Percentiles rank a stretch among this genome's conserved stretches.
Conservation (phyloP, 2,329 filamentous ascomycete species). For the Fusarium nodosum region DNA sequence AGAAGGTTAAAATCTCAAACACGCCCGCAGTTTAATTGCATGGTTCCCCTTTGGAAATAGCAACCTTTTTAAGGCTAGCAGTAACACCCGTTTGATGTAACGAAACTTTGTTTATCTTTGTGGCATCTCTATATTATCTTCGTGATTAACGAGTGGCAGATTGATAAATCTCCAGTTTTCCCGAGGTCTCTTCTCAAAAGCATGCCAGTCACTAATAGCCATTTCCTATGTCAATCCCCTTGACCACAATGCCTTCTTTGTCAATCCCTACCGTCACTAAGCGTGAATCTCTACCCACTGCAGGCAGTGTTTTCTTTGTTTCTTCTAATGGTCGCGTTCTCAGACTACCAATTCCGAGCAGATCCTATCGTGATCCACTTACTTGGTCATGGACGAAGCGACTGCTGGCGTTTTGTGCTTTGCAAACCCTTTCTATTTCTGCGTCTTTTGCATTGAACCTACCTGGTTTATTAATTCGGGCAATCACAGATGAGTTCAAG, state of each 20-base stretch:
- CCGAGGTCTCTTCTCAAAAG: background rate
- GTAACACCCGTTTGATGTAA: background rate
- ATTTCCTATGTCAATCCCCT: background rate
- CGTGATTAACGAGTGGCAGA: background rate
- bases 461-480: constrained; percentile 12
- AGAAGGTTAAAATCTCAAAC: background rate
- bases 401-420: constrained; percentile 19
- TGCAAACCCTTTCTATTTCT: constrained; percentile 24
- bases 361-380: constrained; percentile 35
- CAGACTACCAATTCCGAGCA: constrained; percentile 38
- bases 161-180: constrained; percentile 16
- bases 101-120: constrained; percentile 8
- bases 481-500: constrained; percentile 17
- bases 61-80: constrained; percentile 6
- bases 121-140: background rate
- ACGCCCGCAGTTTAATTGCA: constrained; percentile 26
- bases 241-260: constrained; percentile 17
- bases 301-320: constrained; percentile 46
- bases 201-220: background rate
- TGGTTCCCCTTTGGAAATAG: background rate
- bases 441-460: constrained; percentile 26
- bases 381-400: constrained; percentile 36
- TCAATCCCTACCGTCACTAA: background rate
- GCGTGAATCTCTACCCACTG: constrained; percentile 38
- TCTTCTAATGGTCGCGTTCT: constrained; percentile 37